These are phyloP conservation scores for Tylopilus rubrobrunneus DNA, from an alignment of 768 basidiomycete species.

Conservation along the genomic window DNA sequence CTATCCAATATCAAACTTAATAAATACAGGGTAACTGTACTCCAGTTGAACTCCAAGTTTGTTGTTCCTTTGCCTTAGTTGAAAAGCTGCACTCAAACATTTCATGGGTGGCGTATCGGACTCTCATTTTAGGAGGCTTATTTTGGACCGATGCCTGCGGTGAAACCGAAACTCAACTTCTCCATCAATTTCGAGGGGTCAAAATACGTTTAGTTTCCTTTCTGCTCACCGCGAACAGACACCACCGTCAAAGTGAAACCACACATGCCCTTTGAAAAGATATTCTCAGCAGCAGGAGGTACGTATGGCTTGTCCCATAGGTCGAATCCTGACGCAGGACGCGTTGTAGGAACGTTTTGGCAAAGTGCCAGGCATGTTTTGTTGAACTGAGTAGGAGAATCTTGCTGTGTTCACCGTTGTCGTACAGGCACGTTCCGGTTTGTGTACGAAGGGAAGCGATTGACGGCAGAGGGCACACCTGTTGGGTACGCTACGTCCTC, in stretches of 20 bases:
- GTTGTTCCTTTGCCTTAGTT: too few species aligned
- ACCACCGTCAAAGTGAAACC: constrained; percentile 66
- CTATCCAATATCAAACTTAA: too few species aligned
- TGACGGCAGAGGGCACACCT: constrained; percentile 50
- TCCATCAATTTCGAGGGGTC: constrained; percentile 51
- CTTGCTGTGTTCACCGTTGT: not conserved
- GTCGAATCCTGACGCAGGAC: too few species aligned
- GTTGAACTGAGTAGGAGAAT: not conserved
- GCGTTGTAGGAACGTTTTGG: too few species aligned
- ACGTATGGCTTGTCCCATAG: constrained; percentile 14
- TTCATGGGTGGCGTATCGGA: too few species aligned
- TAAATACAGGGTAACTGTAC: too few species aligned
- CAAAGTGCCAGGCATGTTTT: constrained; percentile 48
- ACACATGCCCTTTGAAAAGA: too few species aligned
- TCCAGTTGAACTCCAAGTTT: too few species aligned
- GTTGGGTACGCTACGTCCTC: constrained; percentile 37
- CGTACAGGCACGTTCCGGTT: constrained; percentile 60
- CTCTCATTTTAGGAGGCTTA: too few species aligned
- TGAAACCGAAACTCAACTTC: constrained; percentile 71
- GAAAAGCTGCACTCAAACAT: too few species aligned
- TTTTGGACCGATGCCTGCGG: too few species aligned
- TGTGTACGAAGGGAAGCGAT: constrained; percentile 48
- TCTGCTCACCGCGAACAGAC: constrained; percentile 33
- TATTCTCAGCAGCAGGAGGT: constrained; percentile 69
- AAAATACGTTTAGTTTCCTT: constrained; percentile 35